A percentile compares a stretch with the other conserved stretches of the same genome.
These are phyloP conservation scores for Pseudotulostoma volvatum DNA, from an alignment of 495 filamentous ascomycete genomes.

Conservation along the genomic window DNA sequence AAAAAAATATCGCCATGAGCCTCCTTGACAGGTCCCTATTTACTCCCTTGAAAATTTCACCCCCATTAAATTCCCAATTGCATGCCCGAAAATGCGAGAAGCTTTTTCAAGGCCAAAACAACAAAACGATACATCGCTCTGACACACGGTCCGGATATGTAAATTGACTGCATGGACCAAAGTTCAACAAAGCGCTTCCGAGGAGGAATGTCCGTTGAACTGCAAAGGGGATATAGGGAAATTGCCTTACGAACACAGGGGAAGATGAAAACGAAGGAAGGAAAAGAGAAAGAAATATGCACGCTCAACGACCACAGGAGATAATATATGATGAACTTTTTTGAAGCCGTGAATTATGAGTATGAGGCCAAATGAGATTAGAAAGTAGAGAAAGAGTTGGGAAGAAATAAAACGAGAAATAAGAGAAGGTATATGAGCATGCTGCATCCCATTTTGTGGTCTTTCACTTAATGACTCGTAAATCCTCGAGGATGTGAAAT, in stretches of 20 bases:
- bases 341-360: slow-evolving; percentile 7
- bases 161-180: no score
- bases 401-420: slow-evolving; percentile 2
- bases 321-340: slow-evolving; percentile 22
- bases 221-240: slow-evolving; percentile 22
- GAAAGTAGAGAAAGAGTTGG: slow-evolving; percentile 9
- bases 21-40: no score
- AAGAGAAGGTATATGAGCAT: neutral
- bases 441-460: neutral
- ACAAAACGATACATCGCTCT: no score
- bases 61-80: slow-evolving; percentile 8
- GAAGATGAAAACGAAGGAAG: slow-evolving; percentile 9
- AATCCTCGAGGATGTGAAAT: slow-evolving; percentile 8
- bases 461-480: neutral
- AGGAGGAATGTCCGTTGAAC: no score
- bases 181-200: no score
- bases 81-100: no score
- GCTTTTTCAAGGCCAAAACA: no score
- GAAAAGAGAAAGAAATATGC: slow-evolving; percentile 19
- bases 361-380: no score
- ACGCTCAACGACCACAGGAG: slow-evolving; percentile 25
- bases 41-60: slow-evolving; percentile 1
- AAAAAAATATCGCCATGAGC: no score
- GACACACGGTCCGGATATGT: no score
- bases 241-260: slow-evolving; percentile 9